A percentile compares a stretch with the other conserved stretches of the same genome.
Conservation (phyloP, 192 early-diverging fungal species). For the Coemansia sp. region DNA sequence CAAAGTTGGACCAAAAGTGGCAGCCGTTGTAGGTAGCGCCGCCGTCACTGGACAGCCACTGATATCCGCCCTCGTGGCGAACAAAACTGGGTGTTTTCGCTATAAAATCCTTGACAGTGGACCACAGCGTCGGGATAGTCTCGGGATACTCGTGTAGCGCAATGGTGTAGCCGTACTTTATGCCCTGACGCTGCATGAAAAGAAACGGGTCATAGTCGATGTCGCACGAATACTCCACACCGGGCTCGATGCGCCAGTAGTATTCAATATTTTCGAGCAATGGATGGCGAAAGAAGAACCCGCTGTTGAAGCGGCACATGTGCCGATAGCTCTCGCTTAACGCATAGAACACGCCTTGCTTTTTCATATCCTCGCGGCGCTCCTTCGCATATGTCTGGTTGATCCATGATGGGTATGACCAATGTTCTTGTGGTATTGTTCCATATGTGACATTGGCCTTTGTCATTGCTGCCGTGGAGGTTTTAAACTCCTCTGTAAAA, state of each 20-base stretch:
- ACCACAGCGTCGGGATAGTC: slow-evolving; percentile 76
- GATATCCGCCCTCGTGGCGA: slow-evolving; percentile 40
- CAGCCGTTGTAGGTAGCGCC: slow-evolving; percentile 68
- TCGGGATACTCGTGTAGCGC: slow-evolving; percentile 66
- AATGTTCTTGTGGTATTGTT: slow-evolving; percentile 67
- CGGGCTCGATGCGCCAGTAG: slow-evolving; percentile 89
- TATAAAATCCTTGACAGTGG: slow-evolving; percentile 59
- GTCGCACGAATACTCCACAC: slow-evolving; percentile 76
- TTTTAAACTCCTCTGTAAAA: slow-evolving; percentile 70
- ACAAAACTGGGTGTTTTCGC: slow-evolving; percentile 52
- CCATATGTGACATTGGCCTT: slow-evolving; percentile 64
- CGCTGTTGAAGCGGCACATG: slow-evolving; percentile 78
- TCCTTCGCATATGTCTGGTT: slow-evolving; percentile 59
- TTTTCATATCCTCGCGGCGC: slow-evolving; percentile 58
- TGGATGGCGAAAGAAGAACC: slow-evolving; percentile 75
- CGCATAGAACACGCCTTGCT: slow-evolving; percentile 61
- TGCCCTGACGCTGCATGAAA: slow-evolving; percentile 71
- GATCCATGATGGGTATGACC: slow-evolving; percentile 82
- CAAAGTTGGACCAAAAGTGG: slow-evolving; percentile 91
- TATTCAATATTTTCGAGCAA: slow-evolving; percentile 70
- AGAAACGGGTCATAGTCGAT: slow-evolving; percentile 83
- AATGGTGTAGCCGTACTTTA: slow-evolving; percentile 81
- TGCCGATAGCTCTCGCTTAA: slow-evolving; percentile 69
- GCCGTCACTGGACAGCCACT: slow-evolving; percentile 57
- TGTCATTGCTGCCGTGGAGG: slow-evolving; percentile 56